phyloP scores from a whole-genome alignment of 805 yeast species.

The Candida yuanshanica region DNA sequence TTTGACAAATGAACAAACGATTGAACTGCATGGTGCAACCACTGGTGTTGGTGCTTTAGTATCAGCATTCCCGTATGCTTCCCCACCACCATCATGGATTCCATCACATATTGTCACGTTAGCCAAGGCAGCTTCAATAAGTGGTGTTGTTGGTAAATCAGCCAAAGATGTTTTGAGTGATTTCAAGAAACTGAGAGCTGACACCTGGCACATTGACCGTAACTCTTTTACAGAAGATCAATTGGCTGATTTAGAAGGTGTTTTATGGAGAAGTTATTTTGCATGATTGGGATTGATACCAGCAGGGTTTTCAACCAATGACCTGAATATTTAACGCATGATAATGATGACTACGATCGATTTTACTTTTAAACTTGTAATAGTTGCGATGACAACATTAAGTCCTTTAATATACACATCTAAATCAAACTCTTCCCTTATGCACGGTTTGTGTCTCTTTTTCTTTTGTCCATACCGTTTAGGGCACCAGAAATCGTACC shows the following conservation, averaged over 20 bases:
- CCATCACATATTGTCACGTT: slow-evolving; percentile 65
- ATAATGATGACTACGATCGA: background rate
- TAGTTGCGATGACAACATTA: too few relatives aligned
- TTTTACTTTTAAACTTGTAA: background rate
- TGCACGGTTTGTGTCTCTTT: slow-evolving; percentile 22
- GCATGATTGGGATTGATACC: slow-evolving; percentile 51
- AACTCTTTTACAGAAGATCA: slow-evolving; percentile 69
- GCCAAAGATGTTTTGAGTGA: slow-evolving; percentile 77
- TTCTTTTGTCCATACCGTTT: slow-evolving; percentile 31
- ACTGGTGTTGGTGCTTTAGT: slow-evolving; percentile 85
- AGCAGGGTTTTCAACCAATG: background rate
- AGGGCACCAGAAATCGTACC: slow-evolving; percentile 32
- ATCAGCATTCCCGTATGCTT: slow-evolving; percentile 81
- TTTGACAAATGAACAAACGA: slow-evolving; percentile 35
- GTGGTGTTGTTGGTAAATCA: slow-evolving; percentile 75
- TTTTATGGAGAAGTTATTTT: slow-evolving; percentile 86
- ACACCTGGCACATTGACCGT: slow-evolving; percentile 92
- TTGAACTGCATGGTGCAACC: slow-evolving; percentile 73
- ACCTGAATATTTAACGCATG: background rate
- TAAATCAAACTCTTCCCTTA: slow-evolving; percentile 1
- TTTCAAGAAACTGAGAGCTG: slow-evolving; percentile 89
- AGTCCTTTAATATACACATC: background rate
- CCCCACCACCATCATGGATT: slow-evolving; percentile 91
- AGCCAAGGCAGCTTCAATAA: slow-evolving; percentile 66
- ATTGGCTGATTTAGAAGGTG: slow-evolving; percentile 90